Conservation (phyloP, 2,329 filamentous ascomycete species). For the Orbilia blumenaviensis region DNA sequence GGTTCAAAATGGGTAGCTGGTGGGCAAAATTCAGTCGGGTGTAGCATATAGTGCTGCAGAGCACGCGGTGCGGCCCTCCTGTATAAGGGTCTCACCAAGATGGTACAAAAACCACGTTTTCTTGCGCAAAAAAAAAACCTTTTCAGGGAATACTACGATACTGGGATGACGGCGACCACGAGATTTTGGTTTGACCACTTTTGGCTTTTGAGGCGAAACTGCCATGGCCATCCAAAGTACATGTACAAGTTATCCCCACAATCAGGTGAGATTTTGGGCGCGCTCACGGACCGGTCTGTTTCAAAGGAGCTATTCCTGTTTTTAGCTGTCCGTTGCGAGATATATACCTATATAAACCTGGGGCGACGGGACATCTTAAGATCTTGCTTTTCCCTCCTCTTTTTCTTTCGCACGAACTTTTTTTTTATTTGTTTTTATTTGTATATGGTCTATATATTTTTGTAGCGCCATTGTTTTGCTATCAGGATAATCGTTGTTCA, state of each 20-base stretch:
- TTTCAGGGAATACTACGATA: conserved; percentile 1
- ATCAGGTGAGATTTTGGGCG: conserved; percentile 31
- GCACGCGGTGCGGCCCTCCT: too few relatives aligned
- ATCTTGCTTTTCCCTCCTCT: conserved; percentile 6
- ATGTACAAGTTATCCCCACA: background rate
- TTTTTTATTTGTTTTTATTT: background rate
- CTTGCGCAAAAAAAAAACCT: background rate
- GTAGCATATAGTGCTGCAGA: too few relatives aligned
- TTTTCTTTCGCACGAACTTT: conserved; percentile 1
- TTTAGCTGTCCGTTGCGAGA: conserved; percentile 7
- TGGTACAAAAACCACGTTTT: conserved; percentile 18
- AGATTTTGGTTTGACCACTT: background rate
- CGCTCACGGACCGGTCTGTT: background rate
- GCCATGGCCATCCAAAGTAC: background rate
- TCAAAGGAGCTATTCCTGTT: conserved; percentile 5
- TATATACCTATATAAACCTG: conserved; percentile 6
- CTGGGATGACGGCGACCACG: conserved; percentile 5
- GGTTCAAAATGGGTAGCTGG: too few relatives aligned
- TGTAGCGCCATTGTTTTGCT: conserved; percentile 2
- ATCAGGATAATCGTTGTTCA: conserved; percentile 34
- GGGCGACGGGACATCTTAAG: background rate
- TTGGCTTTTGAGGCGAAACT: conserved; percentile 19
- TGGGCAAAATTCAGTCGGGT: too few relatives aligned
- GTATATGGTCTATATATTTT: too few relatives aligned
- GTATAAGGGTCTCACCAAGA: conserved; percentile 17